Conservation (phyloP, 2,329 filamentous ascomycete genomes). For the Aspergillus caelatus region DNA sequence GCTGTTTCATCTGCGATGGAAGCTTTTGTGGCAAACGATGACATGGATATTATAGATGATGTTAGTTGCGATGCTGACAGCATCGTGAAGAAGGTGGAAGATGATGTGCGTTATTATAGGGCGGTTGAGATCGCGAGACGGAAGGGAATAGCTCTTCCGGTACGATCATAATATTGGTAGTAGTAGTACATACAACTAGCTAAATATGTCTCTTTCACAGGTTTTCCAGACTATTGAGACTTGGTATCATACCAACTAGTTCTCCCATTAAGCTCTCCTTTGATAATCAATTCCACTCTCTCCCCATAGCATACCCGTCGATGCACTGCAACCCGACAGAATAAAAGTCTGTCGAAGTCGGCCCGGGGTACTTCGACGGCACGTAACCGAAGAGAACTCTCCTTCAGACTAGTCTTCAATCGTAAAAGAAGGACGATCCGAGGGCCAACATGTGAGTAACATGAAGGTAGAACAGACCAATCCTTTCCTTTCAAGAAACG, state of each 20-base stretch:
- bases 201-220: background rate
- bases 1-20: slow-evolving; percentile 43
- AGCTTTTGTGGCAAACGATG: background rate
- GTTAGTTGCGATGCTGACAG: background rate
- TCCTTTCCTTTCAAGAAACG: background rate
- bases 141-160: background rate
- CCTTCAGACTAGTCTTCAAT: background rate
- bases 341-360: slow-evolving; percentile 8
- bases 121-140: background rate
- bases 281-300: background rate
- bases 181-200: background rate
- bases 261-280: background rate
- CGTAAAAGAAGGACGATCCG: background rate
- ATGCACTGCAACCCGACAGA: slow-evolving; percentile 12
- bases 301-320: slow-evolving; percentile 6
- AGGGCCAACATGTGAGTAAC: background rate
- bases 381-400: slow-evolving; percentile 1
- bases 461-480: background rate
- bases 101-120: background rate
- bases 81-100: background rate
- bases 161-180: background rate
- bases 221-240: background rate
- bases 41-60: background rate
- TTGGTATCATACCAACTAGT: background rate
- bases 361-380: background rate